A percentile compares a stretch with the other conserved stretches of the same genome.
phyloP scores from a whole-genome alignment of 2,329 filamentous ascomycete species.

The Diaporthe ampelina region DNA sequence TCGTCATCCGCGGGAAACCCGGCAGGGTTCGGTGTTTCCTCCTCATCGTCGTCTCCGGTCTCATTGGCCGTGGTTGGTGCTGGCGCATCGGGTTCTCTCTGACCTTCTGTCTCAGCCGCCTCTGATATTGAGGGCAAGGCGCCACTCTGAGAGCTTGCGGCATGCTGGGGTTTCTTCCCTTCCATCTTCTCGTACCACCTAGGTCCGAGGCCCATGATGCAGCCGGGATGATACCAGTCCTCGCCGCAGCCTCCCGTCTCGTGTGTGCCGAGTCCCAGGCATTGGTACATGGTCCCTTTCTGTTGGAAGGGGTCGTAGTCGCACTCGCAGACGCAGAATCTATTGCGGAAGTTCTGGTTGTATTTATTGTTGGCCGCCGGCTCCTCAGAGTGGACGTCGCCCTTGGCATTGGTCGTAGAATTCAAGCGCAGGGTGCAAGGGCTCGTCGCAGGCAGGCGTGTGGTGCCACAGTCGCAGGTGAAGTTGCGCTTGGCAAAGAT shows the following conservation, averaged over 20 bases:
- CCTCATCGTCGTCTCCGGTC: constrained; percentile 61
- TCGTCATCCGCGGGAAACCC: constrained; percentile 91
- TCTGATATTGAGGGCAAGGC: constrained; percentile 65
- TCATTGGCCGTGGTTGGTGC: constrained; percentile 43
- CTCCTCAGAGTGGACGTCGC: constrained; percentile 81
- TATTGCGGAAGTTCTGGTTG: constrained; percentile 95
- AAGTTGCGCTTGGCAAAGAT: constrained; percentile 97
- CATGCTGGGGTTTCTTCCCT: constrained; percentile 47
- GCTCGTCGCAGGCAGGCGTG: constrained; percentile 76
- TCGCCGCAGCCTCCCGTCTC: constrained; percentile 93
- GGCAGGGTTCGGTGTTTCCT: constrained; percentile 79
- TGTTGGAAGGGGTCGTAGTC: constrained; percentile 91
- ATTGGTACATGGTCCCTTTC: constrained; percentile 99
- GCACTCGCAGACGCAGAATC: constrained; percentile 90
- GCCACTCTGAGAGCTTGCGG: constrained; percentile 50
- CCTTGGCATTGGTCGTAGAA: constrained; percentile 79
- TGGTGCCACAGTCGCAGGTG: constrained; percentile 95
- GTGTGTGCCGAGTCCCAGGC: constrained; percentile 83
- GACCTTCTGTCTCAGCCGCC: constrained; percentile 55
- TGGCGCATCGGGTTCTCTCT: constrained; percentile 39
- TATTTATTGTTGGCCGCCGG: constrained; percentile 84
- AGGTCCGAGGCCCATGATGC: constrained; percentile 84
- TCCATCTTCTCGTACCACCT: constrained; percentile 74
- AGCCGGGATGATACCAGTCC: constrained; percentile 98
- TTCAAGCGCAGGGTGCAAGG: constrained; percentile 85